Percentiles rank a stretch among this genome's conserved stretches.
phyloP scores from a whole-genome alignment of 2,329 filamentous ascomycete genomes.

The Talaromyces sp. region DNA sequence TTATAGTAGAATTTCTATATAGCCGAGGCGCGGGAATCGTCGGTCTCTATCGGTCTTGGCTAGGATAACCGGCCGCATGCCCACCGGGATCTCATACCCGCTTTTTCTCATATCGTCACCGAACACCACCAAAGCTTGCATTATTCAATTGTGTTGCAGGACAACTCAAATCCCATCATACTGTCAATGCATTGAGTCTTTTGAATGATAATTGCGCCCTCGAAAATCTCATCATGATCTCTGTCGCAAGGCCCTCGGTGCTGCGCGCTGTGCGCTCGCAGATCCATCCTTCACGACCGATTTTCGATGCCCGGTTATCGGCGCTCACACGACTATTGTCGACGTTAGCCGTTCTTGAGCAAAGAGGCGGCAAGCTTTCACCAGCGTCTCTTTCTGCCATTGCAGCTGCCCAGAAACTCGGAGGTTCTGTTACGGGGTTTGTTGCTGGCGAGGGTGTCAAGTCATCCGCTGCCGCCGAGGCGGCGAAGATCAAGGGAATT shows the following conservation, averaged over 20 bases:
- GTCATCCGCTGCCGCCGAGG: slow-evolving; percentile 68
- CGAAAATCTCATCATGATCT: slow-evolving; percentile 20
- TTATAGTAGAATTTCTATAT: neutral
- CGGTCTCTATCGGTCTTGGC: slow-evolving; percentile 5
- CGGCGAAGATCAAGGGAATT: slow-evolving; percentile 81
- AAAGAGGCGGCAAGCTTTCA: slow-evolving; percentile 83
- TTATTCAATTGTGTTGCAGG: slow-evolving; percentile 12
- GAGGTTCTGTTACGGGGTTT: slow-evolving; percentile 80
- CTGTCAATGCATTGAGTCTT: neutral
- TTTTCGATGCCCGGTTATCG: slow-evolving; percentile 49
- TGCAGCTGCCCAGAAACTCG: slow-evolving; percentile 79
- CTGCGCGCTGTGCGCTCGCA: slow-evolving; percentile 45
- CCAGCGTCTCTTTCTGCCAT: slow-evolving; percentile 77
- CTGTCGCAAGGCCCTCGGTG: slow-evolving; percentile 38
- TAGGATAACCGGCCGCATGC: slow-evolving; percentile 2
- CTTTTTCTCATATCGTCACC: slow-evolving; percentile 9
- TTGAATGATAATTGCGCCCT: neutral
- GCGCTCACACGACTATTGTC: slow-evolving; percentile 69
- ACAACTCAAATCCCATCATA: slow-evolving; percentile 4
- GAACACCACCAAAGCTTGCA: neutral
- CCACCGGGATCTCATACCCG: neutral
- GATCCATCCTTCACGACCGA: slow-evolving; percentile 38
- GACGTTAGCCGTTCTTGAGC: slow-evolving; percentile 86
- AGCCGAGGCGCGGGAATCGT: slow-evolving; percentile 15
- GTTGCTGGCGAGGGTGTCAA: slow-evolving; percentile 78